Conservation (phyloP, 345 rosid genomes). For the Eucalyptus tenuipes region DNA sequence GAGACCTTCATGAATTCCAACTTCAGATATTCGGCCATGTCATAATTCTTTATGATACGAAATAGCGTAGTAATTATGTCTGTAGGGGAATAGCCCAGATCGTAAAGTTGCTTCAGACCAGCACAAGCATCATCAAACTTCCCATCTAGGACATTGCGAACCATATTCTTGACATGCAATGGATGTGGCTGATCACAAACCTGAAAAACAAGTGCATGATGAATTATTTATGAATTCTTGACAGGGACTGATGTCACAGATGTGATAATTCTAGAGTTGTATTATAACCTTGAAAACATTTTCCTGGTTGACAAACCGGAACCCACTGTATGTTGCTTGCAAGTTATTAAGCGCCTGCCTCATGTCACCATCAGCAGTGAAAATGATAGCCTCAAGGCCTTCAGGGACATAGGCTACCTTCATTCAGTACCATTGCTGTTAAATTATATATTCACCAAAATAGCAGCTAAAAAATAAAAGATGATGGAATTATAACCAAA, state of each 20-base stretch:
- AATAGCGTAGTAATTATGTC: slow-evolving; percentile 94
- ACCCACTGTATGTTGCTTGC: slow-evolving; percentile 94
- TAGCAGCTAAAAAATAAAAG: not conserved
- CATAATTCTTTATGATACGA: slow-evolving; percentile 80
- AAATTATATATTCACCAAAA: not conserved
- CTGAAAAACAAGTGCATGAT: slow-evolving; percentile 14
- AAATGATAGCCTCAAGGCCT: slow-evolving; percentile 96
- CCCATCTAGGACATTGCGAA: slow-evolving; percentile 69
- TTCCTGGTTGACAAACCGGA: slow-evolving; percentile 86
- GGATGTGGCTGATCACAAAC: slow-evolving; percentile 99
- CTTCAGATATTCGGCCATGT: slow-evolving; percentile 90
- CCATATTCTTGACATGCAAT: slow-evolving; percentile 84
- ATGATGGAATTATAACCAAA: not conserved
- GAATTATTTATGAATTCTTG: not conserved
- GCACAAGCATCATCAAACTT: slow-evolving; percentile 84
- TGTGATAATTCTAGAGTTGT: not conserved
- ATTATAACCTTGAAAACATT: slow-evolving; percentile 85
- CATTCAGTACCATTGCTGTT: not conserved
- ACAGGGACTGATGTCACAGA: not conserved
- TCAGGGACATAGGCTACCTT: slow-evolving; percentile 92
- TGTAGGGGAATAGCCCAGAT: slow-evolving; percentile 91
- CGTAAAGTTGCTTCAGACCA: slow-evolving; percentile 82
- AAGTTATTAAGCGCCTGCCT: slow-evolving; percentile 94
- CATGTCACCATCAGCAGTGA: slow-evolving; percentile 99
- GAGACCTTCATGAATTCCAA: slow-evolving; percentile 92